Evolutionary conservation across 1,284 basidiomycete species (phyloP).

Genomic region (Flammula alnicola): DNA sequence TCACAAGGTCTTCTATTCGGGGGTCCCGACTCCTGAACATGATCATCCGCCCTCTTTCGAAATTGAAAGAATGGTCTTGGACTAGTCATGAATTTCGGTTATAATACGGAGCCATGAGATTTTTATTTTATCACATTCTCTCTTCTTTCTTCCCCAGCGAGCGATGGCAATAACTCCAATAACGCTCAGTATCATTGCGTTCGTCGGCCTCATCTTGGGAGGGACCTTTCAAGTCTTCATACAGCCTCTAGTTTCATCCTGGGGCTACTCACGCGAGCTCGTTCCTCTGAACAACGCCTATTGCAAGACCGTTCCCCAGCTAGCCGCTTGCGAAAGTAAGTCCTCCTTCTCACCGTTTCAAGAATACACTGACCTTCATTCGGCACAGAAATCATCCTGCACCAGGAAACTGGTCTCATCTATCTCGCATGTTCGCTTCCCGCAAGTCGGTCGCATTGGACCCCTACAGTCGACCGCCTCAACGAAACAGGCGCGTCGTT

Average conservation of each 20-base stretch:
- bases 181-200: too few species aligned
- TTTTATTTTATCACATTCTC: too few species aligned
- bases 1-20: too few species aligned
- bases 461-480: constrained; percentile 49
- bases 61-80: too few species aligned
- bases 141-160: too few species aligned
- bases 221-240: constrained; percentile 6
- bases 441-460: constrained; percentile 56
- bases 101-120: too few species aligned
- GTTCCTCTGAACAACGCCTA: constrained; percentile 48
- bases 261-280: constrained; percentile 35
- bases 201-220: not conserved
- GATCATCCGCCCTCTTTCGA: too few species aligned
- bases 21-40: too few species aligned
- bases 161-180: too few species aligned
- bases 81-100: too few species aligned
- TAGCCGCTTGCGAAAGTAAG: constrained; percentile 71
- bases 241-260: constrained; percentile 3
- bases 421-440: constrained; percentile 74
- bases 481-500: constrained; percentile 49
- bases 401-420: constrained; percentile 56
- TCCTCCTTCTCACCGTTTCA: not conserved
- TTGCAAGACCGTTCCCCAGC: constrained; percentile 53
- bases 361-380: not conserved
- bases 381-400: constrained; percentile 32